These are phyloP conservation scores for Plantago coronopus DNA, from an alignment of 305 asterid genomes.

Conservation along the genomic window DNA sequence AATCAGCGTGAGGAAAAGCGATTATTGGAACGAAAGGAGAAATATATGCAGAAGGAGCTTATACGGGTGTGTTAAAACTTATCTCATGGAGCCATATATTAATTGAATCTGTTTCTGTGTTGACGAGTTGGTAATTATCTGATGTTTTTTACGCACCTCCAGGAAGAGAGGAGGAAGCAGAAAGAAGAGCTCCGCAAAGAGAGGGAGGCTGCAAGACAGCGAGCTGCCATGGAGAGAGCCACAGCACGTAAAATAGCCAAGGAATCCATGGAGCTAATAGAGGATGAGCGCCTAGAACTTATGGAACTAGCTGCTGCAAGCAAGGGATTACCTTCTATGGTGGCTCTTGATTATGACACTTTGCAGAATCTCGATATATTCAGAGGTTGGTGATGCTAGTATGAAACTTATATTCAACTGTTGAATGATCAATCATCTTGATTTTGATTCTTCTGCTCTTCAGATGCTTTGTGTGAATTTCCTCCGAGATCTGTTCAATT, in stretches of 20 bases:
- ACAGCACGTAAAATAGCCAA: constrained; percentile 88
- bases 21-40: constrained; percentile 95
- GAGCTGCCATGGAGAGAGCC: constrained; percentile 89
- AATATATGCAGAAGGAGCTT: constrained; percentile 81
- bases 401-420: constrained; percentile 8
- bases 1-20: constrained; percentile 95
- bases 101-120: constrained; percentile 10
- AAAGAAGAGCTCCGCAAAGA: constrained; percentile 82
- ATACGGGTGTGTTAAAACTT: constrained; percentile 46
- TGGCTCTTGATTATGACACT: constrained; percentile 77
- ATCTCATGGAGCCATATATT: constrained; percentile 8
- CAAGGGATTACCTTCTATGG: constrained; percentile 80
- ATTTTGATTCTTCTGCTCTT: constrained; percentile 23
- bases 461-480: constrained; percentile 81
- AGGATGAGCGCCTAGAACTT: constrained; percentile 95
- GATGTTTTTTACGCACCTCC: constrained; percentile 19
- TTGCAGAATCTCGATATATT: constrained; percentile 79
- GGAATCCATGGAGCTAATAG: constrained; percentile 93
- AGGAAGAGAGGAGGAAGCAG: constrained; percentile 89
- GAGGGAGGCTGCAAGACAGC: constrained; percentile 80
- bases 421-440: background rate
- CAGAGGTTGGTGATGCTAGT: constrained; percentile 61
- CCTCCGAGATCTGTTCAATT: constrained; percentile 80
- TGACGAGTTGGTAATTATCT: constrained; percentile 12
- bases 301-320: constrained; percentile 95